Conservation (phyloP, 805 yeast genomes). For the Maudiozyma barnettii region DNA sequence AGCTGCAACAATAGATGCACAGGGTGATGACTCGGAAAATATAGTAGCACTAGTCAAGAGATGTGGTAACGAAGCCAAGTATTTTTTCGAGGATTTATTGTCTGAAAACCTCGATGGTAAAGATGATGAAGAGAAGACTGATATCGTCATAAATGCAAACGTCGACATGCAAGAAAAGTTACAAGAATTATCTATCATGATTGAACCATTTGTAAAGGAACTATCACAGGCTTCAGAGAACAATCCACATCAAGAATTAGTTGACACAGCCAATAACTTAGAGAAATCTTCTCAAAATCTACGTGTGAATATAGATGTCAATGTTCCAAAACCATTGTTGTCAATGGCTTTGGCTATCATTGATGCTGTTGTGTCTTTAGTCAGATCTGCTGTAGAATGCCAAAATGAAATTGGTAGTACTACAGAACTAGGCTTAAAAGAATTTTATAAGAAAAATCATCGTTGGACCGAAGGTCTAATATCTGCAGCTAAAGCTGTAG, state of each 20-base stretch:
- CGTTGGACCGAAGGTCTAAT: constrained; percentile 92
- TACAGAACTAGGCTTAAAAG: constrained; percentile 31
- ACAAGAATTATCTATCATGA: constrained; percentile 51
- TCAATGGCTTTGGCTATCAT: constrained; percentile 75
- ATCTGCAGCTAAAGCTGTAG: constrained; percentile 82
- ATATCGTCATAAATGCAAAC: constrained; percentile 66
- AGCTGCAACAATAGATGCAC: constrained; percentile 4
- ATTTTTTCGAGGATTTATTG: constrained; percentile 50
- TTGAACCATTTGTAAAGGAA: constrained; percentile 34
- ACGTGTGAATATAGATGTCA: constrained; percentile 36
- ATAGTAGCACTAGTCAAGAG: constrained; percentile 29
- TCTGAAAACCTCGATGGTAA: constrained; percentile 45
- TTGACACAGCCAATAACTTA: constrained; percentile 61
- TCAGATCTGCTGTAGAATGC: constrained; percentile 67
- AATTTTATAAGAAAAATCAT: constrained; percentile 77
- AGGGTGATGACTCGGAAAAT: constrained; percentile 3
- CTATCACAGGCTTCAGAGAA: constrained; percentile 37
- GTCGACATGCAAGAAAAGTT: constrained; percentile 63
- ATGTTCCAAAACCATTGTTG: constrained; percentile 63
- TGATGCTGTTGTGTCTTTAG: constrained; percentile 61
- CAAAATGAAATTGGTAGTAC: constrained; percentile 69
- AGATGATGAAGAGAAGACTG: constrained; percentile 60
- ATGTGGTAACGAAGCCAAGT: constrained; percentile 51
- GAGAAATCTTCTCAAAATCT: constrained; percentile 55
- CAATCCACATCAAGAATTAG: constrained; percentile 64